Evolutionary conservation across 2,329 filamentous ascomycete genomes (phyloP).

Genomic region (Alternaria panax): DNA sequence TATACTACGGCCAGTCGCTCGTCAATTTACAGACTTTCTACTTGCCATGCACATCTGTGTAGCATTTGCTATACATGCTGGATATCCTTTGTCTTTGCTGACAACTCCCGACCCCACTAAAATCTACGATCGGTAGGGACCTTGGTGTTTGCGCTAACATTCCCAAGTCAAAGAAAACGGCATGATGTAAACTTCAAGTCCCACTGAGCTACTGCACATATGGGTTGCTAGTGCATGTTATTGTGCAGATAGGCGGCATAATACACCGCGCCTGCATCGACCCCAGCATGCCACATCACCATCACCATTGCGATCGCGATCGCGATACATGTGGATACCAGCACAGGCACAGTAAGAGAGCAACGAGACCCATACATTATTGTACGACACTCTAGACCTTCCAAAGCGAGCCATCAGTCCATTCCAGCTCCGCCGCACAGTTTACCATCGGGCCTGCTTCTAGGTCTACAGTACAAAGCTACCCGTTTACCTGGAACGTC

Average conservation of each 20-base stretch:
- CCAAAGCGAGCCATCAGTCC: background rate
- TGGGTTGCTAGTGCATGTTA: background rate
- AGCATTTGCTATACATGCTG: background rate
- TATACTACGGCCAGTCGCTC: background rate
- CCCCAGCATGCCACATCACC: background rate
- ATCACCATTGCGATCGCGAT: background rate
- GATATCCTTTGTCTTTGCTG: background rate
- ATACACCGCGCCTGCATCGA: background rate
- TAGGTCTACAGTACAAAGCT: background rate
- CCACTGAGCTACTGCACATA: background rate
- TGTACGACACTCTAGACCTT: background rate
- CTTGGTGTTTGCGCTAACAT: background rate
- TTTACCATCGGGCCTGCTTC: background rate
- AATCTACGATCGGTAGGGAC: background rate
- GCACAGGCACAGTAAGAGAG: background rate
- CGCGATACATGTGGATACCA: background rate
- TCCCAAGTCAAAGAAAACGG: background rate
- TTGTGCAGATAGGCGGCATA: too few relatives aligned
- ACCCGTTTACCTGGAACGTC: background rate
- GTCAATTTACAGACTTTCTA: background rate
- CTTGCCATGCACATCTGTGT: background rate
- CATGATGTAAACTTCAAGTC: background rate
- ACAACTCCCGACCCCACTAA: background rate
- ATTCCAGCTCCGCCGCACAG: background rate
- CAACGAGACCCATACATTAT: background rate